These are phyloP conservation scores for Phytopythium chamaehyphon DNA, from an alignment of 352 stramenopile species.

Conservation along the genomic window DNA sequence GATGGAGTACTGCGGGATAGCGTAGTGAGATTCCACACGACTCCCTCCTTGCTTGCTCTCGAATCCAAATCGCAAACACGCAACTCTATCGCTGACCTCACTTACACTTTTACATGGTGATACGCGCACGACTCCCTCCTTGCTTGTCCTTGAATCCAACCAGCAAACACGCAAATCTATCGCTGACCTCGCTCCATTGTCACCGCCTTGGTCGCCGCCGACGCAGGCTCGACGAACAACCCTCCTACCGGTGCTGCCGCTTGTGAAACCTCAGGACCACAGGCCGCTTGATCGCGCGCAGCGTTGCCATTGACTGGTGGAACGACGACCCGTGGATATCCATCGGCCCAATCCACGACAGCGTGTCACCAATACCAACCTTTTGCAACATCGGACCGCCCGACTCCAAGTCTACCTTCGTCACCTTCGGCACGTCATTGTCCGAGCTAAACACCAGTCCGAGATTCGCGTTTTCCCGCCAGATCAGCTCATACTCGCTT, in stretches of 20 bases:
- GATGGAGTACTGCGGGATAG: neutral
- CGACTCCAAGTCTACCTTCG: slow-evolving; percentile 78
- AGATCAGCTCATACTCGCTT: slow-evolving; percentile 80
- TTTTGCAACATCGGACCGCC: slow-evolving; percentile 65
- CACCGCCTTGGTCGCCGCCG: neutral
- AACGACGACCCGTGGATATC: slow-evolving; percentile 77
- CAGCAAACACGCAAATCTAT: slow-evolving; percentile 8
- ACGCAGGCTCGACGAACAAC: neutral
- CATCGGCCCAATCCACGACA: slow-evolving; percentile 76
- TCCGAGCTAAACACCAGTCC: slow-evolving; percentile 84
- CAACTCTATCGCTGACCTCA: slow-evolving; percentile 4
- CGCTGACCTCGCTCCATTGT: neutral
- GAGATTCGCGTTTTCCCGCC: slow-evolving; percentile 79
- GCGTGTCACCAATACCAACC: slow-evolving; percentile 67
- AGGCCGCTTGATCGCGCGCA: slow-evolving; percentile 76
- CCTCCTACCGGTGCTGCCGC: slow-evolving; percentile 12
- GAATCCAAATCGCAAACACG: slow-evolving; percentile 1
- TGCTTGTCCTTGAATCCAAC: neutral
- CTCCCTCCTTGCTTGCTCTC: neutral
- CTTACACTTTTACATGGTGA: slow-evolving; percentile 5
- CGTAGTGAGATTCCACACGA: neutral
- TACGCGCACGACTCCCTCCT: neutral
- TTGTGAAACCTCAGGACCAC: slow-evolving; percentile 78
- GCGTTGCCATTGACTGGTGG: slow-evolving; percentile 80
- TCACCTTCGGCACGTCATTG: slow-evolving; percentile 69